These are phyloP conservation scores for Kwoniella heveanensis DNA, from an alignment of 768 basidiomycete genomes.

Conservation along the genomic window DNA sequence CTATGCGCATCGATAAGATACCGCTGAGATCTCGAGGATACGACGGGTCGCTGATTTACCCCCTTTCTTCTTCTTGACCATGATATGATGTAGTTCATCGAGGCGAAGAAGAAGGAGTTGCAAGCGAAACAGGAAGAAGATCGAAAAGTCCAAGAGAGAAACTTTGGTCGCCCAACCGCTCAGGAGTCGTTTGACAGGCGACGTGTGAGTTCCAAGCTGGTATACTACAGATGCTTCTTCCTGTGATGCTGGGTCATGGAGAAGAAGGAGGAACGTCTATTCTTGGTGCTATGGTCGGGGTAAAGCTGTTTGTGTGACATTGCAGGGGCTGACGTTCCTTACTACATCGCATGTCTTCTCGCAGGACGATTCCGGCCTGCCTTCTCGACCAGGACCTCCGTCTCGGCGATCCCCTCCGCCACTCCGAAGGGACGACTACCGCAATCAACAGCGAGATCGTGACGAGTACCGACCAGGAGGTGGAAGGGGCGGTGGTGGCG, in stretches of 20 bases:
- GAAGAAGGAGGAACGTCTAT: too few relatives aligned
- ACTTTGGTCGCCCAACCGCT: slow-evolving; percentile 21
- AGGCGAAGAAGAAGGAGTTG: slow-evolving; percentile 55
- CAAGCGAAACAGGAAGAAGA: slow-evolving; percentile 41
- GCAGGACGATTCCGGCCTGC: slow-evolving; percentile 22
- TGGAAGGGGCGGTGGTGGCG: slow-evolving; percentile 3
- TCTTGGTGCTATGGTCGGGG: too few relatives aligned
- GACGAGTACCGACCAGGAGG: slow-evolving; percentile 15
- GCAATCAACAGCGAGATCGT: slow-evolving; percentile 22
- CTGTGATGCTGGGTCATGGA: background rate
- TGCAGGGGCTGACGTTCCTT: too few relatives aligned
- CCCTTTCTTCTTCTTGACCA: too few relatives aligned
- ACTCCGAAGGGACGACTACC: slow-evolving; percentile 9
- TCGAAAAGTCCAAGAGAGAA: slow-evolving; percentile 25
- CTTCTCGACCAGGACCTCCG: slow-evolving; percentile 23
- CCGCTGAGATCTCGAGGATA: too few relatives aligned
- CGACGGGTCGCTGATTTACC: too few relatives aligned
- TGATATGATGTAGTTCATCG: slow-evolving; percentile 53
- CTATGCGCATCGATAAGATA: too few relatives aligned
- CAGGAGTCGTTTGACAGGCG: slow-evolving; percentile 34
- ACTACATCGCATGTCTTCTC: too few relatives aligned
- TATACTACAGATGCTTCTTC: too few relatives aligned
- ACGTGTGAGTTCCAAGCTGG: slow-evolving; percentile 24
- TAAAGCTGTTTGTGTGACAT: too few relatives aligned
- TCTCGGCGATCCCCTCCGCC: slow-evolving; percentile 18